Base-by-base conservation (phyloP, 179 eudicot genomes). In the Monotropa hypopitys region DNA sequence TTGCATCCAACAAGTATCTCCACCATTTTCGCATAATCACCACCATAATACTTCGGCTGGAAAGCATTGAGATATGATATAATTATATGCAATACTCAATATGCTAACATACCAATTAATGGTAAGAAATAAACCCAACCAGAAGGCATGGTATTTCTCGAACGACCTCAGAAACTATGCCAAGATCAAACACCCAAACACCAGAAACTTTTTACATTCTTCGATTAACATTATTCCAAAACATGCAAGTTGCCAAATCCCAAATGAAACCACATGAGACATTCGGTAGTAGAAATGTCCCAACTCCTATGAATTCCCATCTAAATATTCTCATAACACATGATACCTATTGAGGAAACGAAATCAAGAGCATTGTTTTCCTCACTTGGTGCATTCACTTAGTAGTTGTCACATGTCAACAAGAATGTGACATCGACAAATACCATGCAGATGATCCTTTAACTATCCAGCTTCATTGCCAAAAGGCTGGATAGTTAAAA, bases 11-110 rank as follows among this genome's bases (percentile, higher is more conserved):
- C 76, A 26, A 95, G 92, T 81, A 80, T 85, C 74, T 93, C 95
- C 83, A 95, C 76, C 97, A 95, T 95, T 77, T 78, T 91, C 51
- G 79, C 84, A 67, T 88, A 83, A 79, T 84, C 92, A 63, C 92
- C 91, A 69, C 89, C 89, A 81, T 95, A 95, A 76, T 95, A 95
- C 76, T 93, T 93, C 7, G 95, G 97, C 99, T 93, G 93, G 35
- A 53, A 80, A 68, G 32, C 3, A 74, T 43, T 76, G 45, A 33
- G 47, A 51, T 9, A 33, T 2, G 20, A 12, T 7, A 30, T 38
- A 16, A 16, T 49, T 50, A 47, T 16, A 28, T 72, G 43, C 42
- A 18, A 72, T 8, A 26, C 23, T 12, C 38, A 10, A 7, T 8
- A 13, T 30, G 10, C 26, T 69, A 40, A 18, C 72, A 7, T 38